phyloP scores from a whole-genome alignment of 2,329 filamentous ascomycete species.

The Fusarium sp. region DNA sequence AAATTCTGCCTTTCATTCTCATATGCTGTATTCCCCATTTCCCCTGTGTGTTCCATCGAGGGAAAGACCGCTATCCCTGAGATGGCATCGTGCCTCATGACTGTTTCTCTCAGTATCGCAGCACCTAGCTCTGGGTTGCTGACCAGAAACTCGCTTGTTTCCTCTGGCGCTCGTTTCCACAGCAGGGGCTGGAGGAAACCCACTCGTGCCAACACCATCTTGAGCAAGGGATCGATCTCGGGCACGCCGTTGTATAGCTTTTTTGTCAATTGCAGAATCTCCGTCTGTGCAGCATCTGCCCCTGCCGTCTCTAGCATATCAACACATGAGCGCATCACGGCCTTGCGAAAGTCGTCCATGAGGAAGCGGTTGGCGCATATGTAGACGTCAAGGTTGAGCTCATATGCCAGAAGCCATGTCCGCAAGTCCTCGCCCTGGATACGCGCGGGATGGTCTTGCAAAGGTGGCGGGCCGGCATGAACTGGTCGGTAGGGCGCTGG shows the following conservation, averaged over 20 bases:
- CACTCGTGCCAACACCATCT: constrained; percentile 62
- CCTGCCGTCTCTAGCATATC: constrained; percentile 61
- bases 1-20: constrained; percentile 21
- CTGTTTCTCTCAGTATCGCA: constrained; percentile 62
- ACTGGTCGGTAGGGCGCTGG: not conserved
- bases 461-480: not conserved
- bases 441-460: constrained; percentile 32
- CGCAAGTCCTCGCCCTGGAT: constrained; percentile 59
- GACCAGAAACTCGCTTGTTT: constrained; percentile 57
- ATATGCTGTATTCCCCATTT: constrained; percentile 11
- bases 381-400: constrained; percentile 62
- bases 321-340: constrained; percentile 56
- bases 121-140: constrained; percentile 59
- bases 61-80: constrained; percentile 52
- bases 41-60: constrained; percentile 55
- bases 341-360: constrained; percentile 58
- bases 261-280: constrained; percentile 58
- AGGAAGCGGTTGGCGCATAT: constrained; percentile 62
- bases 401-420: constrained; percentile 61
- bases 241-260: constrained; percentile 59
- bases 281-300: constrained; percentile 55
- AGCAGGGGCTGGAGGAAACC: constrained; percentile 60
- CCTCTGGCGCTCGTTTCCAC: constrained; percentile 56
- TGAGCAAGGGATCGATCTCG: constrained; percentile 56
- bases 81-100: constrained; percentile 56